Evolutionary conservation across 768 basidiomycete species (phyloP), one percentile per base, ranked within the genome.

Genomic region (Coprinopsis strossmayeri): DNA sequence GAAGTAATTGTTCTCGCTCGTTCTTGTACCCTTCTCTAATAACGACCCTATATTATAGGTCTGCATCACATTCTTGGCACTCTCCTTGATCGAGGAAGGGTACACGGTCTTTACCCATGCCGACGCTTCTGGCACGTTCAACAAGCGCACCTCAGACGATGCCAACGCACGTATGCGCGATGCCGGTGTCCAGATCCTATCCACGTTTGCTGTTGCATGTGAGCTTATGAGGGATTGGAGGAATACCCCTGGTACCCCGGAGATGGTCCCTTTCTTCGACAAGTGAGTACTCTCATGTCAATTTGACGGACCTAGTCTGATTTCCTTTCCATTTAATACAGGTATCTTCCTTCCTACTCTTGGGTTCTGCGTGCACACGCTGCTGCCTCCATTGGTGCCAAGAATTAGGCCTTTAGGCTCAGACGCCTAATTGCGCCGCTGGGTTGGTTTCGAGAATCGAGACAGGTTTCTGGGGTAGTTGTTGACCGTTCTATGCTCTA

Each of bases 181-280:
- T 9, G 73, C 71, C 7, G 74, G 73, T 7, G 69, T 77, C 3
- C 64, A 74, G 20, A 67, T 77, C 17, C 49, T 72, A 4, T 74
- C 73, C 3, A 57, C 67, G 54, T 76, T 76, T 53, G 68, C 74
- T 5, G 59, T 76, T 35, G 59, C 63, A 15, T 61, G 59, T 24
- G 75, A 77, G 56, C 63, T 76, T 32, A 74, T 77, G 73, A 60
- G 73, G 34, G 74, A 77, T 58, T 77, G 76, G 76, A 68, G 72
- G 47, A 63, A 66, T 53, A 69, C 68, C 3, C 73, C 76, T n/a
- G 74, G 73, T 2, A 54, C 71, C 1, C 15, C 42, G 15, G 64
- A 74, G 55, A 49, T 75, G 56, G 43, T 74, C 43, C 72, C 74
- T 1, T 76, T 59, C 61, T 72, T 69, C 49, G 72, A 73, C 55